Conservation (phyloP, 2,329 filamentous ascomycete species). For the Pseudogymnoascus sp. region DNA sequence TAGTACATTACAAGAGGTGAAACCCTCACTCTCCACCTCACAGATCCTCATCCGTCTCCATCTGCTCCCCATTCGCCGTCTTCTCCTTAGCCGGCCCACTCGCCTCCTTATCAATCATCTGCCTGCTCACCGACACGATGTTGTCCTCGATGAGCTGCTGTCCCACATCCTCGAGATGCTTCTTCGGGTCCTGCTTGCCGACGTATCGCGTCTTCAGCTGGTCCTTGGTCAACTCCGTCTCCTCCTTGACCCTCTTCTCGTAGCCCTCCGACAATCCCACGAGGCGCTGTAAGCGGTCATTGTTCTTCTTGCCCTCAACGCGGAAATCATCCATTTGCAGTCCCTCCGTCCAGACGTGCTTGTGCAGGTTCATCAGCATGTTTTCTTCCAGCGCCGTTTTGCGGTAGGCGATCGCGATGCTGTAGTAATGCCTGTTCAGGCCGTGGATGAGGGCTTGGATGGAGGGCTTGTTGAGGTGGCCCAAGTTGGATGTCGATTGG, state of each 20-base stretch:
- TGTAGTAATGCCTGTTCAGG: slow-evolving; percentile 98
- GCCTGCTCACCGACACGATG: slow-evolving; percentile 93
- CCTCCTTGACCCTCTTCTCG: slow-evolving; percentile 97
- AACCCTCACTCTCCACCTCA: slow-evolving; percentile 1
- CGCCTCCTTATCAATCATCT: slow-evolving; percentile 99
- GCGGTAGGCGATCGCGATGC: slow-evolving; percentile 94
- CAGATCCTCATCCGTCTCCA: slow-evolving; percentile 59
- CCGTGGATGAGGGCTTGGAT: slow-evolving; percentile 98
- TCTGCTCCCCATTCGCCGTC: slow-evolving; percentile 48
- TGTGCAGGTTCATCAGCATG: slow-evolving; percentile 99
- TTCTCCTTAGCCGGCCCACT: slow-evolving; percentile 71
- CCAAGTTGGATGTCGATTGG: slow-evolving; percentile 95
- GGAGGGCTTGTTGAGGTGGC: slow-evolving; percentile 98
- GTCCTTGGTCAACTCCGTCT: slow-evolving; percentile 93
- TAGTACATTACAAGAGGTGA: slow-evolving; percentile 6
- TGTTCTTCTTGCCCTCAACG: slow-evolving; percentile 74
- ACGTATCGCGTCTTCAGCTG: slow-evolving; percentile 98
- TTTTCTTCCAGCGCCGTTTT: slow-evolving; percentile 98
- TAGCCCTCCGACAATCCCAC: slow-evolving; percentile 91
- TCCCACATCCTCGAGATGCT: slow-evolving; percentile 94
- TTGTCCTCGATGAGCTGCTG: slow-evolving; percentile 98
- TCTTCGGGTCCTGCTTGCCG: slow-evolving; percentile 98
- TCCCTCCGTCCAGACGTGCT: slow-evolving; percentile 98
- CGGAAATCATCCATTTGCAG: slow-evolving; percentile 95
- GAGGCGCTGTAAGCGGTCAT: slow-evolving; percentile 79